Evolutionary conservation across 1,139 yeast species (phyloP).

Genomic region (Debaryomyces fabryi): DNA sequence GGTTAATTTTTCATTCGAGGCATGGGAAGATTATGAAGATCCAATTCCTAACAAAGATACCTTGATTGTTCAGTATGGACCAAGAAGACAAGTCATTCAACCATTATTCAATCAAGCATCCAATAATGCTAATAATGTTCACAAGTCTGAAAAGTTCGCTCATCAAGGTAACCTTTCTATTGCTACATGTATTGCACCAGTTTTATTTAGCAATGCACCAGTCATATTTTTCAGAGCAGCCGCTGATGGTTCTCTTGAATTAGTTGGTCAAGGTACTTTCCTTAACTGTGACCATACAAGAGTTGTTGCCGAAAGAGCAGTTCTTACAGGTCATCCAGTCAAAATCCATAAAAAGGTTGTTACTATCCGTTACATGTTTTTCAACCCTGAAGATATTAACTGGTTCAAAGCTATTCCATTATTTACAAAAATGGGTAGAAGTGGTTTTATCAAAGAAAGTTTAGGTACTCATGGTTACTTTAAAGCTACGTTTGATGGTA

Average conservation of each 20-base stretch:
- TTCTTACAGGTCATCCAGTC: conserved; percentile 92
- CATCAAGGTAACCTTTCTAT: conserved; percentile 74
- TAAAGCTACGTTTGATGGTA: conserved; percentile 94
- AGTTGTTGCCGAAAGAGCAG: conserved; percentile 82
- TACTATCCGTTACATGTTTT: conserved; percentile 96
- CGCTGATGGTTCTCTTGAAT: conserved; percentile 53
- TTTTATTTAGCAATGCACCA: conserved; percentile 79
- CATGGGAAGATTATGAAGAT: conserved; percentile 86
- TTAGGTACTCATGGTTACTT: conserved; percentile 98
- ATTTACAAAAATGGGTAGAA: conserved; percentile 88
- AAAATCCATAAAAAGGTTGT: conserved; percentile 92
- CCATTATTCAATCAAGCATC: conserved; percentile 85
- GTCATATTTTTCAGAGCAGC: conserved; percentile 64
- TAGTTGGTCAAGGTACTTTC: conserved; percentile 90
- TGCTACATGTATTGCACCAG: conserved; percentile 92
- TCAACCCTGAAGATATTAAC: conserved; percentile 84
- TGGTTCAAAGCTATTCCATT: conserved; percentile 92
- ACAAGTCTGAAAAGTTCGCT: conserved; percentile 80
- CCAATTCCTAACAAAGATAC: conserved; percentile 83
- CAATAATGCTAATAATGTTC: conserved; percentile 80
- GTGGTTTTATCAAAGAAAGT: conserved; percentile 92
- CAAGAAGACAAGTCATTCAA: conserved; percentile 80
- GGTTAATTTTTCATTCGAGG: conserved; percentile 76
- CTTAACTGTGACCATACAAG: conserved; percentile 85
- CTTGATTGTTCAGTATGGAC: conserved; percentile 88